A percentile compares a stretch with the other conserved stretches of the same genome.
Conservation (phyloP, 345 rosid genomes). For the Balakata baccata region DNA sequence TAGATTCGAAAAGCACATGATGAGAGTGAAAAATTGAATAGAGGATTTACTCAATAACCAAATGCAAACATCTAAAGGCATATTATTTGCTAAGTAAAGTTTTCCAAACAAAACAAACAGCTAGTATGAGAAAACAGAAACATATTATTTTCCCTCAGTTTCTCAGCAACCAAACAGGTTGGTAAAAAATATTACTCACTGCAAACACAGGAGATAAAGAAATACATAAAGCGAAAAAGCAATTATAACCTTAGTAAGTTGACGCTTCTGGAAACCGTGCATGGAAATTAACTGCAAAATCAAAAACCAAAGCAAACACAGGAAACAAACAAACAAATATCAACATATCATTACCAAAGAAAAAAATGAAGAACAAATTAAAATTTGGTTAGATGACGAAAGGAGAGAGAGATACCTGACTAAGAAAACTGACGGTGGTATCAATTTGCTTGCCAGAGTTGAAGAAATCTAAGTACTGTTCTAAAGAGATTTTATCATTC, state of each 20-base stretch:
- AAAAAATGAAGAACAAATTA: neutral
- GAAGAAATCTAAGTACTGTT: conserved; percentile 34
- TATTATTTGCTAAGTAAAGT: neutral
- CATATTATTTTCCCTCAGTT: neutral
- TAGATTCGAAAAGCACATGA: neutral
- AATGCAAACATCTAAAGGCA: neutral
- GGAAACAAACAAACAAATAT: neutral
- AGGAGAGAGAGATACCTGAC: conserved; percentile 28
- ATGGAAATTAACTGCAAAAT: conserved; percentile 38
- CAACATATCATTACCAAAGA: neutral
- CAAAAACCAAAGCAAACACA: neutral
- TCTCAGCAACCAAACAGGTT: conserved; percentile 11
- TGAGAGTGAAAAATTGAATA: neutral
- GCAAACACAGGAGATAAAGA: no score
- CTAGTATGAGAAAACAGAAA: neutral
- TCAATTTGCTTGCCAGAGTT: conserved; percentile 19
- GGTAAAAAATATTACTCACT: neutral
- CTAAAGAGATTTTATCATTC: conserved; percentile 25
- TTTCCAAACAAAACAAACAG: neutral
- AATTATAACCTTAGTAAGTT: conserved; percentile 19
- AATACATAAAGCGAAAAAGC: neutral
- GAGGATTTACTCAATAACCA: neutral
- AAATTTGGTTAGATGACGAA: neutral
- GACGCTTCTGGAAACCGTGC: conserved; percentile 39
- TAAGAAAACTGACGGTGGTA: conserved; percentile 34